Conservation (phyloP, 2,329 filamentous ascomycete species). For the Fusarium sp. region DNA sequence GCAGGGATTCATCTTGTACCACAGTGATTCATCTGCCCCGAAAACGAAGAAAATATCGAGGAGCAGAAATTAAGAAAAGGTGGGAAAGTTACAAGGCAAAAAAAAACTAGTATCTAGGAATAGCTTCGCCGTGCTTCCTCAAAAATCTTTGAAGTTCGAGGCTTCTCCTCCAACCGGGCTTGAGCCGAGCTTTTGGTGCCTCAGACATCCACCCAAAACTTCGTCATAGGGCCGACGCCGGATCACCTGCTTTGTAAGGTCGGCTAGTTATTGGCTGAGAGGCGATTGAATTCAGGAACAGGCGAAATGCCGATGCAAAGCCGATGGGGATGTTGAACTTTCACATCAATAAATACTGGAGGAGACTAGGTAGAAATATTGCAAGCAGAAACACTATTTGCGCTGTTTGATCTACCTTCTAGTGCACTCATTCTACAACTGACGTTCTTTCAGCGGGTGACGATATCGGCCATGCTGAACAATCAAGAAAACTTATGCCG, state of each 20-base stretch:
- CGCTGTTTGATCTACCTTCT: neutral
- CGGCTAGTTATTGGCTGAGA: constrained; percentile 28
- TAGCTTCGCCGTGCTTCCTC: constrained; percentile 32
- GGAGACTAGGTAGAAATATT: neutral
- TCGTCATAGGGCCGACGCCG: constrained; percentile 47
- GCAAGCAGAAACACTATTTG: neutral
- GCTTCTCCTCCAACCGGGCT: constrained; percentile 46
- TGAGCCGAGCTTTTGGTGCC: constrained; percentile 42
- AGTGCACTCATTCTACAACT: neutral
- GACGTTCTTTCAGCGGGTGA: neutral
- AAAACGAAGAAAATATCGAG: constrained; percentile 24
- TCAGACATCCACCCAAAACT: constrained; percentile 43
- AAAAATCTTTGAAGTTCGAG: constrained; percentile 42
- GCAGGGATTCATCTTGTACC: constrained; percentile 59
- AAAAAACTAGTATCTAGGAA: constrained; percentile 14
- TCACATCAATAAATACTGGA: neutral
- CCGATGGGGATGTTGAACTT: constrained; percentile 8
- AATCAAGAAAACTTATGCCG: constrained; percentile 36
- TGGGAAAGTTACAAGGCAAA: constrained; percentile 18
- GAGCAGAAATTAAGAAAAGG: constrained; percentile 19
- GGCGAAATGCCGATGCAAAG: constrained; percentile 26
- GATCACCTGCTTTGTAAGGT: constrained; percentile 19
- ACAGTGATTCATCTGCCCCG: constrained; percentile 45
- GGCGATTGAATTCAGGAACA: constrained; percentile 13
- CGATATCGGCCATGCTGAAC: neutral